Evolutionary conservation across 1,139 yeast genomes (phyloP), one percentile per base, ranked within the genome.

Genomic region (Geotrichum reessii): DNA sequence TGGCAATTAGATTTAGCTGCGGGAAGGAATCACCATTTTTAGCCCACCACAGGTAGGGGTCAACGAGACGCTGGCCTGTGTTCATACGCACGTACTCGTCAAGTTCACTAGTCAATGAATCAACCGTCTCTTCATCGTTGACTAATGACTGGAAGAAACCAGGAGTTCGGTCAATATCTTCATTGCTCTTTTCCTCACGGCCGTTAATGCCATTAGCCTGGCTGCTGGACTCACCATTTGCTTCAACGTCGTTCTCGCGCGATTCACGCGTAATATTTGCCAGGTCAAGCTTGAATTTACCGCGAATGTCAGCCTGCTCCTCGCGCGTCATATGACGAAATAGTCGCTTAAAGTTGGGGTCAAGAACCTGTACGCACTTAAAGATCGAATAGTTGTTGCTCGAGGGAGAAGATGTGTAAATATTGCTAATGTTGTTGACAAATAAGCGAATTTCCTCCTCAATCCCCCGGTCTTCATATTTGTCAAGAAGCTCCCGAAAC

Each of bases 11-110:
- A 44, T 48, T 19, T 24, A 59, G 51, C 47, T 47, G 53, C 6
- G 62, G 62, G 47, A 59, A 59, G 27, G 59, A 54, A 21, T 47
- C 42, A 44, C 59, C 51, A 14, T 58, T 58, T 31, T 59, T 59
- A 31, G 50, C 50, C 62, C 62, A 59, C 62, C 62, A 59, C 17
- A 33, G 53, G 48, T 59, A 59, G 11, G 62, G 62, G 31, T 59
- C 62, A 4, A 59, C 62, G 22, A 59, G 53, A 53, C 59, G 57
- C 21, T 53, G 52, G 4, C 59, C 59, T 1, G 62, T 59, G 11
- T 47, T 49, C 17, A 50, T 37, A 8, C 59, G 56, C 27, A 59
- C 53, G 31, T 59, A 59, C 47, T 59, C 62, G 28, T 50, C 52
- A 12, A 59, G 44, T 44, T 59, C 59, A 33, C 52, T 48, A 25